phyloP scores from a whole-genome alignment of 371 early-diverging fungal species.

The Zychaea mexicana region DNA sequence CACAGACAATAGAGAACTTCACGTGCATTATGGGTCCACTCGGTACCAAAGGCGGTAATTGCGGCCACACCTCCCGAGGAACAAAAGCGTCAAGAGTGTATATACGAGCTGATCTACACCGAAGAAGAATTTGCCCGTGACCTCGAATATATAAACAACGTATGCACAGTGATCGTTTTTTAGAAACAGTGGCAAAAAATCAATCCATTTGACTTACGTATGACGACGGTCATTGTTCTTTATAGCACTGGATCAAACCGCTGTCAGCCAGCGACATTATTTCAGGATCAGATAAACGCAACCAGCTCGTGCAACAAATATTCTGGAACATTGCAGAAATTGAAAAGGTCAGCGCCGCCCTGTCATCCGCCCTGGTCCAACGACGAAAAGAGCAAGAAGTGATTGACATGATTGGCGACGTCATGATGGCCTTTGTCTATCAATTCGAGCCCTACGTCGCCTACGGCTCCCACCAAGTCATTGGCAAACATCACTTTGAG shows the following conservation, averaged over 20 bases:
- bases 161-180: slow-evolving; percentile 2
- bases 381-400: slow-evolving; percentile 76
- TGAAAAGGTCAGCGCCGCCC: slow-evolving; percentile 64
- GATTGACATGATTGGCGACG: slow-evolving; percentile 84
- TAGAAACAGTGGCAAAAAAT: background rate
- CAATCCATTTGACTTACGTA: no score
- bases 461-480: slow-evolving; percentile 88
- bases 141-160: slow-evolving; percentile 31
- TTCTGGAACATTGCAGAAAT: slow-evolving; percentile 85
- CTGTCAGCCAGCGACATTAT: slow-evolving; percentile 70
- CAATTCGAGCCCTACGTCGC: slow-evolving; percentile 78
- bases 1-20: slow-evolving; percentile 5
- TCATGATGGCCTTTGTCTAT: slow-evolving; percentile 70
- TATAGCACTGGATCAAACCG: slow-evolving; percentile 68
- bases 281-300: slow-evolving; percentile 50
- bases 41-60: slow-evolving; percentile 23
- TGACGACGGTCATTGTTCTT: no score
- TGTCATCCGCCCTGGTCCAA: slow-evolving; percentile 66
- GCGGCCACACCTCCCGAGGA: slow-evolving; percentile 48
- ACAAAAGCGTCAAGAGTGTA: slow-evolving; percentile 85
- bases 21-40: slow-evolving; percentile 19
- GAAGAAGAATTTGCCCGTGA: slow-evolving; percentile 88
- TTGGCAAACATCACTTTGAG: slow-evolving; percentile 80
- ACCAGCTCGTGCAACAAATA: slow-evolving; percentile 74
- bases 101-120: slow-evolving; percentile 86